A percentile compares a stretch with the other conserved stretches of the same genome.
These are phyloP conservation scores for Purpureocillium takamizusanense DNA, from an alignment of 2,329 filamentous ascomycete genomes.

Conservation along the genomic window DNA sequence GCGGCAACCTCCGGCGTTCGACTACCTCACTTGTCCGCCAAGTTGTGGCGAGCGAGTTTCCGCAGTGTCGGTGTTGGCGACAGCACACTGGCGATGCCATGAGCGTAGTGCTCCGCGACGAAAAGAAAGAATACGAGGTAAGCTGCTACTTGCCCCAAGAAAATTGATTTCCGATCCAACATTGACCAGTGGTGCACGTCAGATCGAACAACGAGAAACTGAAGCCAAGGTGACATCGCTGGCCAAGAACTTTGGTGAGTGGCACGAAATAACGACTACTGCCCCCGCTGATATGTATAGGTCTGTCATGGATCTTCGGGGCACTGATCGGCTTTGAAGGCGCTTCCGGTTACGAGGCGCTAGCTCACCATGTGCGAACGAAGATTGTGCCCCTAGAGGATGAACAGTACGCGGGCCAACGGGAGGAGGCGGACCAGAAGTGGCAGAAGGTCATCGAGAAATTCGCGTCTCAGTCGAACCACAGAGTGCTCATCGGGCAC, in stretches of 20 bases:
- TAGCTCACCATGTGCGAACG: background rate
- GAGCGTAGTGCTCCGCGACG: conserved; percentile 14
- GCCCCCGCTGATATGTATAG: background rate
- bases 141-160: background rate
- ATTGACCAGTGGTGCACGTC: background rate
- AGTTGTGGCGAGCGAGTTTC: background rate
- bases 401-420: too few species aligned
- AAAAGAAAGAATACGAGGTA: background rate
- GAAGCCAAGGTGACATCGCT: background rate
- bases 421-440: background rate
- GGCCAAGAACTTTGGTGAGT: background rate
- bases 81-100: conserved; percentile 10
- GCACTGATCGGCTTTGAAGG: background rate
- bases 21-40: background rate
- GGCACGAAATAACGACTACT: background rate
- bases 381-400: too few species aligned
- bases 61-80: background rate
- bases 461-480: background rate
- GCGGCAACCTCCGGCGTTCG: background rate
- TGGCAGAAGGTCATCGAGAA: background rate
- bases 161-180: background rate
- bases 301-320: background rate
- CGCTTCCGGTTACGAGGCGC: background rate
- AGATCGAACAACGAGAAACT: background rate
- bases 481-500: conserved; percentile 44